Percentiles rank a stretch among this genome's conserved stretches.
Evolutionary conservation across 495 filamentous ascomycete species (phyloP).

Genomic region (Xylaria castorea): DNA sequence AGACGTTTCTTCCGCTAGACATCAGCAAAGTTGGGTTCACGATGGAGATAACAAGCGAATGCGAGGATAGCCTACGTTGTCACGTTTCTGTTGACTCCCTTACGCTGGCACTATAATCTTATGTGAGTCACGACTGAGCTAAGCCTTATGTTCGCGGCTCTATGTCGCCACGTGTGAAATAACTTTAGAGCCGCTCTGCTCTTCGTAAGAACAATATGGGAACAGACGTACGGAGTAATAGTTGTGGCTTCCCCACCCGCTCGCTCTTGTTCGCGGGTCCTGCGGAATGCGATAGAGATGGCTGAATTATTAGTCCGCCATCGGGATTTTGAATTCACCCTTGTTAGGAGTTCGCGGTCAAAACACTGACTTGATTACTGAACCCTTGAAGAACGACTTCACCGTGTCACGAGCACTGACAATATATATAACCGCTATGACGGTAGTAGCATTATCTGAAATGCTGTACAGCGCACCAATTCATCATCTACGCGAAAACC

Average conservation of each 20-base stretch:
- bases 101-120: neutral
- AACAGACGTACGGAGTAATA: neutral
- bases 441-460: too few relatives aligned
- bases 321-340: slow-evolving; percentile 1
- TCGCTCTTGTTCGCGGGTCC: neutral
- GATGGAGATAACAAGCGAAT: neutral
- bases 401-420: neutral
- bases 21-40: too few relatives aligned
- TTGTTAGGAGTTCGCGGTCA: neutral
- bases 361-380: neutral
- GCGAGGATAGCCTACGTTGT: neutral
- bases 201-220: neutral
- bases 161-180: neutral
- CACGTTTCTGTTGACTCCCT: neutral
- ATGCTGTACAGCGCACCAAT: neutral
- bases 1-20: slow-evolving; percentile 3
- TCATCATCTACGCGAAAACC: neutral
- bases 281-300: neutral
- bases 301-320: slow-evolving; percentile 5
- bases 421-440: slow-evolving; percentile 10
- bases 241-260: neutral
- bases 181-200: neutral
- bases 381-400: neutral
- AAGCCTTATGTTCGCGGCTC: neutral
- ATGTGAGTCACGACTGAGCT: neutral